A percentile compares a stretch with the other conserved stretches of the same genome.
phyloP scores from a whole-genome alignment of 2,329 filamentous ascomycete genomes.

The Cordyceps cicadae region DNA sequence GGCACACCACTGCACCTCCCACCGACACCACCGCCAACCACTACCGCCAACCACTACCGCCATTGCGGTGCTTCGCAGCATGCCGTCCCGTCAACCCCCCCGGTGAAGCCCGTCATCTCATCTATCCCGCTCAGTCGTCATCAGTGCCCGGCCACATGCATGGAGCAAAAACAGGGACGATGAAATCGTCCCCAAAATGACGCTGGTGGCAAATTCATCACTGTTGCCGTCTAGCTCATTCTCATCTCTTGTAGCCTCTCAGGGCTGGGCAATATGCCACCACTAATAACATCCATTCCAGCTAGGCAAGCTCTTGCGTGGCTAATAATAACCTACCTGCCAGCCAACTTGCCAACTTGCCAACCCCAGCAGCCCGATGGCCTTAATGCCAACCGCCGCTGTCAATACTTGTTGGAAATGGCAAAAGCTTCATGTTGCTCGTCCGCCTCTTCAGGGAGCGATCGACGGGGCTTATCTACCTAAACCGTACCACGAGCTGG shows the following conservation, averaged over 20 bases:
- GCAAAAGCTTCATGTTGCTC: constrained; percentile 2
- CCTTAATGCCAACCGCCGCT: not conserved
- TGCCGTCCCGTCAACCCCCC: not conserved
- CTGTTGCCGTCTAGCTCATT: not conserved
- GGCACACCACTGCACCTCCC: too few species aligned
- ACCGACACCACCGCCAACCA: not conserved
- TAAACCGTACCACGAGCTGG: constrained; percentile 3
- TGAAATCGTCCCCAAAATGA: not conserved
- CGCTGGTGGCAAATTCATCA: not conserved
- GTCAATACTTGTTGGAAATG: not conserved
- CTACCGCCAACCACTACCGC: not conserved
- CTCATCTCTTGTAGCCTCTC: not conserved
- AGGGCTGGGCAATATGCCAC: not conserved
- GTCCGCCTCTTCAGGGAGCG: not conserved
- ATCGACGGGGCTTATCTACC: constrained; percentile 3
- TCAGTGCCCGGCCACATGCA: not conserved
- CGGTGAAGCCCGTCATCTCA: not conserved
- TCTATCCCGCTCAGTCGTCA: not conserved
- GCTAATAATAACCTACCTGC: not conserved
- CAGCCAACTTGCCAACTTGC: not conserved
- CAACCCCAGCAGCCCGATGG: constrained; percentile 4
- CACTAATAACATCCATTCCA: not conserved
- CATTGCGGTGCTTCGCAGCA: not conserved
- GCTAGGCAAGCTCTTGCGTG: not conserved
- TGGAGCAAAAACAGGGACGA: not conserved